Evolutionary conservation across 1,139 yeast species (phyloP), one percentile per base, ranked within the genome.

Genomic region (Zygosaccharomyces pseudobailii): DNA sequence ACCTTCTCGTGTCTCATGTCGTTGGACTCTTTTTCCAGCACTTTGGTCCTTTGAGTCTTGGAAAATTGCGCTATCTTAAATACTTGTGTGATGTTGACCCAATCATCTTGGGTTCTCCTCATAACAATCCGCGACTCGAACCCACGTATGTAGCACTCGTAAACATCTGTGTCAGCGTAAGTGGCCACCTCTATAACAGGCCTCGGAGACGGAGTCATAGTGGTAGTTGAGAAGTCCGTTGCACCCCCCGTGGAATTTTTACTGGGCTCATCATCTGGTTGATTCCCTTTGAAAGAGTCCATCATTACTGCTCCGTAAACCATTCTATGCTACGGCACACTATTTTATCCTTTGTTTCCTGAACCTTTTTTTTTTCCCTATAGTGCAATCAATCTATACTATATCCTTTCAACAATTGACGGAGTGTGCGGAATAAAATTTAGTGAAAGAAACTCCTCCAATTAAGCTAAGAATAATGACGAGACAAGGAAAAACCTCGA

Each of bases 21-120:
- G 54, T 81, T 89, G n/a, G 90, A 87, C 62, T 89, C 97, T 55
- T 82, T 82, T 63, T 90, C 97, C 58, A 89, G 73, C 50, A 89
- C 80, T 58, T 89, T 82, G 6, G 96, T 87, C 50, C 97, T 72
- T 57, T 84, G 83, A 1, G 95, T 85, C 66, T 89, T 87, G 51
- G 94, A 94, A 48, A 87, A 80, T 46, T 88, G 86, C 30, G 96
- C 96, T 30, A 89, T 82, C 65, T 87, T 88, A 51, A 90, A 73
- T 25, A 90, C 84, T 64, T 90, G 97, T 1, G 97, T 88, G 10
- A 96, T 95, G 67, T 92, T 90, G 55, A 92, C 80, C 79, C 89
- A 87, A 22, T 90, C 82, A 65, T 92, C 97, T 46, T 74, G 68
- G 31, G 75, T 71, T 44, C 97, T 74, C 58, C 96, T 74, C 96